Conservation (phyloP, 2,329 filamentous ascomycete genomes). For the Cladophialophora carrionii region DNA sequence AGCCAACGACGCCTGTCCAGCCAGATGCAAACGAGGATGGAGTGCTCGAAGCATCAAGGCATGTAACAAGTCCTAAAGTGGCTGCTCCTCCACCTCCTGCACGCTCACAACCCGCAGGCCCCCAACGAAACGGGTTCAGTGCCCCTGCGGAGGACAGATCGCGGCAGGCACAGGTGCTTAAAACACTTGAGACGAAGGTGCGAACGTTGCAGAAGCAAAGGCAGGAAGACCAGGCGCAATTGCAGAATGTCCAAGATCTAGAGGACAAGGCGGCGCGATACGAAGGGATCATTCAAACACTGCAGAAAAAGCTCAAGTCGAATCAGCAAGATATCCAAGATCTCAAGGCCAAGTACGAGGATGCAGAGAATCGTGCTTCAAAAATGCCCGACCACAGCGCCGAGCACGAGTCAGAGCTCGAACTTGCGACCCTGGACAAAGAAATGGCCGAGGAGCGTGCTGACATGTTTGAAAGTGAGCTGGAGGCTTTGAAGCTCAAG, state of each 20-base stretch:
- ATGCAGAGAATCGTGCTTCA: slow-evolving; percentile 70
- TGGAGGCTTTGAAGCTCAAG: slow-evolving; percentile 74
- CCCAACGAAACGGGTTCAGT: slow-evolving; percentile 8
- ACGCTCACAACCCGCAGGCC: slow-evolving; percentile 1
- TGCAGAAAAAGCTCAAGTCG: slow-evolving; percentile 85
- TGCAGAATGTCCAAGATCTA: slow-evolving; percentile 76
- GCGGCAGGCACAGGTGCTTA: slow-evolving; percentile 51
- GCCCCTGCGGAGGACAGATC: slow-evolving; percentile 24
- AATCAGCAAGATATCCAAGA: slow-evolving; percentile 79
- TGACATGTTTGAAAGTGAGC: slow-evolving; percentile 77
- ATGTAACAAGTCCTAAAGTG: slow-evolving; percentile 3
- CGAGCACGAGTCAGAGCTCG: slow-evolving; percentile 81
- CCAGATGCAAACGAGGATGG: slow-evolving; percentile 8
- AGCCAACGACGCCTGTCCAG: background rate
- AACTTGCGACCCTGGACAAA: slow-evolving; percentile 84
- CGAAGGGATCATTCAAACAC: slow-evolving; percentile 82
- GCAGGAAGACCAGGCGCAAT: slow-evolving; percentile 78
- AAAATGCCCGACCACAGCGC: slow-evolving; percentile 67
- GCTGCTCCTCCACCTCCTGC: background rate
- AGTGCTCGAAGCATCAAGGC: background rate
- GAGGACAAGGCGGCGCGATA: slow-evolving; percentile 62
- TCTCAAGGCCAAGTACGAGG: slow-evolving; percentile 75
- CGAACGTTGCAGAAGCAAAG: slow-evolving; percentile 86
- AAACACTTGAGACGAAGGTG: slow-evolving; percentile 86
- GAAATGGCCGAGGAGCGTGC: slow-evolving; percentile 96